These are phyloP conservation scores for Pseudozyma pruni DNA, from an alignment of 1,284 basidiomycete species.

Conservation along the genomic window DNA sequence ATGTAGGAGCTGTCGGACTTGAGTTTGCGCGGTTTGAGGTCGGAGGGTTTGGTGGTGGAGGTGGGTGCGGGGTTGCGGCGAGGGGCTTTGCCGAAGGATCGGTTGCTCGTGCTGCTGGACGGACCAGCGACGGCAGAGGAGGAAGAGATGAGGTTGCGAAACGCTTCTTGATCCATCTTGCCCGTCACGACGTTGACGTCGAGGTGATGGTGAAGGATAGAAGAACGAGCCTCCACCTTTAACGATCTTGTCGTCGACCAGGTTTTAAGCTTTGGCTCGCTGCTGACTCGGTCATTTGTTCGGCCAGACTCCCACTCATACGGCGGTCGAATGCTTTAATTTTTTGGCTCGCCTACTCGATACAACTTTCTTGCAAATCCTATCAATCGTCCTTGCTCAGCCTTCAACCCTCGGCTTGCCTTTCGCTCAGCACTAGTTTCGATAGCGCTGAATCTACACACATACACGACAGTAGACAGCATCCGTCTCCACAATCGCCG, in stretches of 20 bases:
- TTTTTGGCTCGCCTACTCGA: no score
- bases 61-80: constrained; percentile 10
- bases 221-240: neutral
- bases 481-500: no score
- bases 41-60: constrained; percentile 16
- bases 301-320: no score
- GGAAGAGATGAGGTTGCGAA: constrained; percentile 47
- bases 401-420: no score
- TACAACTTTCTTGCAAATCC: constrained; percentile 5
- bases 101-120: constrained; percentile 1
- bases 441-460: no score
- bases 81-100: constrained; percentile 30
- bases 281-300: constrained; percentile 40
- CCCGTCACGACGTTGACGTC: neutral
- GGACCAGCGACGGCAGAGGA: constrained; percentile 12
- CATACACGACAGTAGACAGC: neutral
- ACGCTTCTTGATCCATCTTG: constrained; percentile 60
- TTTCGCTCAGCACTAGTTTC: neutral
- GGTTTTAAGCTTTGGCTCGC: no score
- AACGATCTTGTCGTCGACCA: no score
- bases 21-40: constrained; percentile 29
- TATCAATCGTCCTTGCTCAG: no score
- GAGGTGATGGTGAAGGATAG: neutral
- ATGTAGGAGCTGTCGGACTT: constrained; percentile 14
- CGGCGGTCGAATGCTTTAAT: constrained; percentile 13